Base-by-base conservation (phyloP, 805 yeast genomes). In the Spathaspora arborariae region DNA sequence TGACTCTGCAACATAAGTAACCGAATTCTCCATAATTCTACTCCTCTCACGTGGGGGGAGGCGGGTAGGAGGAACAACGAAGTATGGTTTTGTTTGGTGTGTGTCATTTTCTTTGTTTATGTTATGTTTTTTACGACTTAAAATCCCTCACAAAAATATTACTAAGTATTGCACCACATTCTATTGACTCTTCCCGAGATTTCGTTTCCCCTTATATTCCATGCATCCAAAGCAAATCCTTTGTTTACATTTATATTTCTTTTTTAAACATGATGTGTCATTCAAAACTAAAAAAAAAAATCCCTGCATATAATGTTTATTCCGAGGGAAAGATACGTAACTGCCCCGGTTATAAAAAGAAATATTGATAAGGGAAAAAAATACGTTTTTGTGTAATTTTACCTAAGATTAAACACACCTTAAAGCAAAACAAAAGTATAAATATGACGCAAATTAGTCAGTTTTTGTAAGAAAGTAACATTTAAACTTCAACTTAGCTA, bases 321-420 rank as follows among this genome's bases (percentile, higher is more conserved):
- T 30, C 35, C 35, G 35, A 30, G 35, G 35, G n/a, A n/a, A n/a
- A 30, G 35, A 30, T 30, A 27, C 33, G 33, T n/a, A 27, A 27
- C 33, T 27, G 33, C 33, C n/a, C 18, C 16, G 15, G 4, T 13
- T 2, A 30, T n/a, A 11, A 30, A 30, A 30, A 30, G 35, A 30
- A n/a, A n/a, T n/a, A n/a, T n/a, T 15, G 6, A 30, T 13, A 30
- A 30, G n/a, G n/a, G 35, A 30, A 30, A 30, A 13, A 8, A 13
- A 2, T 30, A 22, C n/a, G 35, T 30, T 30, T 30, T 30, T 30
- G 35, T 30, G 35, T 27, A 30, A 13, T 7, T 13, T 30, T n/a
- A n/a, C n/a, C n/a, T n/a, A n/a, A n/a, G n/a, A n/a, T n/a, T n/a
- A n/a, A n/a, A n/a, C n/a, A n/a, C 35, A 9, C 35, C 35, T 13